Conservation (phyloP, 768 basidiomycete species). For the Crepidotus variabilis region DNA sequence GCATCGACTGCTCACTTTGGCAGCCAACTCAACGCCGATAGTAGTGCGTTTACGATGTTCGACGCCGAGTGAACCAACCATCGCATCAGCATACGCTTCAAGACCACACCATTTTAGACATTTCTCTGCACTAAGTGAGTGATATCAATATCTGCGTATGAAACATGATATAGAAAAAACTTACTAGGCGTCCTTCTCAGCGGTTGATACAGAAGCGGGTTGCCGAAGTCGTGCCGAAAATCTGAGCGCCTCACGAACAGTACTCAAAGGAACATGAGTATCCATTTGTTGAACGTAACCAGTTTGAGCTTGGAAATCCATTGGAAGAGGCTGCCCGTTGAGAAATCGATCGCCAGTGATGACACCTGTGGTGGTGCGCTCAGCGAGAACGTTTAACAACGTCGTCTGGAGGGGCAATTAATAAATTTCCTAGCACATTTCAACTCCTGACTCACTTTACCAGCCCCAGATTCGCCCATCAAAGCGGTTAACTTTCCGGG, state of each 20-base stretch:
- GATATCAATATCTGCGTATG: background rate
- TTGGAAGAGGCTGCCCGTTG: constrained; percentile 48
- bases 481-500: constrained; percentile 79
- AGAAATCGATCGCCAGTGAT: constrained; percentile 50
- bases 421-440: background rate
- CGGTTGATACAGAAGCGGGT: constrained; percentile 54
- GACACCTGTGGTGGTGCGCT: constrained; percentile 43
- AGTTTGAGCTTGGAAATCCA: constrained; percentile 64
- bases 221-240: constrained; percentile 83
- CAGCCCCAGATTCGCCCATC: constrained; percentile 60
- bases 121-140: constrained; percentile 30
- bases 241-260: constrained; percentile 76
- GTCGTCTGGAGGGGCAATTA: constrained; percentile 37
- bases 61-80: constrained; percentile 63
- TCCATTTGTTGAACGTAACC: constrained; percentile 89
- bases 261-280: constrained; percentile 69
- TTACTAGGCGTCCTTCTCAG: constrained; percentile 79
- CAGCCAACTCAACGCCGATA: constrained; percentile 85
- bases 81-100: constrained; percentile 55
- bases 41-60: constrained; percentile 82
- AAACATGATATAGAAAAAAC: constrained; percentile 19
- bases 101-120: constrained; percentile 67
- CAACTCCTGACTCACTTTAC: constrained; percentile 36
- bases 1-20: constrained; percentile 37
- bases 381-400: constrained; percentile 53